A percentile compares a stretch with the other conserved stretches of the same genome.
phyloP scores from a whole-genome alignment of 495 filamentous ascomycete species.

The Penicillium salamii region DNA sequence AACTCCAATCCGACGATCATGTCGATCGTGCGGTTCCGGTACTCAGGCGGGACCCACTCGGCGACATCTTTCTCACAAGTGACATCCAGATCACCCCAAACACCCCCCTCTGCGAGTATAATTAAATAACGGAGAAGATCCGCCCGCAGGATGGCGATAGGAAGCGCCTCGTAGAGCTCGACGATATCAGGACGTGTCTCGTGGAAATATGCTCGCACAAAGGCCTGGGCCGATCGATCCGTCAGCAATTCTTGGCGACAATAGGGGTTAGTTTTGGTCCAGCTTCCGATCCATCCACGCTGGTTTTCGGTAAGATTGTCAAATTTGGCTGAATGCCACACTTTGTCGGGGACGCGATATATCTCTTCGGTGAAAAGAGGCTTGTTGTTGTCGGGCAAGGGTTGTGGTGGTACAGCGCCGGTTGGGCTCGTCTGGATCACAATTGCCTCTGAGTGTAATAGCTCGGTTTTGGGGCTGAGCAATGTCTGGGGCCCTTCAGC shows the following conservation, averaged over 20 bases:
- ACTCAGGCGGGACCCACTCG: slow-evolving; percentile 52
- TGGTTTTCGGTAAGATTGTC: slow-evolving; percentile 20
- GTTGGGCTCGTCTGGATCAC: not conserved
- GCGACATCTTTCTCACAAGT: slow-evolving; percentile 47
- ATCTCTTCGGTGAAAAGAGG: not conserved
- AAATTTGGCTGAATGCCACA: slow-evolving; percentile 23
- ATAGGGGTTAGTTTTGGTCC: slow-evolving; percentile 24
- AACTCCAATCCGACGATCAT: slow-evolving; percentile 46
- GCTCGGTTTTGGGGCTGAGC: not conserved
- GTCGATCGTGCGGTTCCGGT: slow-evolving; percentile 29
- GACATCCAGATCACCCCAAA: slow-evolving; percentile 59
- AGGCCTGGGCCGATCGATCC: slow-evolving; percentile 22
- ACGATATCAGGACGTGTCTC: slow-evolving; percentile 35
- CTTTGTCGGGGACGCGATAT: slow-evolving; percentile 19
- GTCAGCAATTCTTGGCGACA: slow-evolving; percentile 34
- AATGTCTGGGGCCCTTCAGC: not conserved
- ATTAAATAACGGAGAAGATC: slow-evolving; percentile 59
- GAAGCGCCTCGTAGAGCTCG: slow-evolving; percentile 36
- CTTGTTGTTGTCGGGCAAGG: not conserved
- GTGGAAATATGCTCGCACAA: slow-evolving; percentile 30
- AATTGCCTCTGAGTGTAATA: not conserved
- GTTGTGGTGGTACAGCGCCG: not conserved
- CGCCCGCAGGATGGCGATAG: slow-evolving; percentile 49
- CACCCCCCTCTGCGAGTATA: slow-evolving; percentile 54
- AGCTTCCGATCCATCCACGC: slow-evolving; percentile 22